A percentile compares a stretch with the other conserved stretches of the same genome.
Evolutionary conservation across 306 rosid genomes (phyloP).

Genomic region (Cucurbita argyrosperma): DNA sequence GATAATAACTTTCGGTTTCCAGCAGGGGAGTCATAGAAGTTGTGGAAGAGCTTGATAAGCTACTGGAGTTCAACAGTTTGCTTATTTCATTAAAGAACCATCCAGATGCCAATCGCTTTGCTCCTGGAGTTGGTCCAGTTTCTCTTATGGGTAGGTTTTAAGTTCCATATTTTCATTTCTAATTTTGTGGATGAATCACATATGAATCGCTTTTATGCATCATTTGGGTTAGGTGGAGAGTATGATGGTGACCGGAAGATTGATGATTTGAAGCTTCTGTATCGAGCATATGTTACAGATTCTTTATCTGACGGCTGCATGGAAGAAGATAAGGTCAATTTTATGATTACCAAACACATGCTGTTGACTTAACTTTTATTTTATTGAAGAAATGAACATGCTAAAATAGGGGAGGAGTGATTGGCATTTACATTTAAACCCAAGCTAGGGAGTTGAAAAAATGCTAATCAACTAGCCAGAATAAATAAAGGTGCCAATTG

Average conservation of each 20-base stretch:
- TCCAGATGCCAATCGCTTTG: conserved; percentile 54
- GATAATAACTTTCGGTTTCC: conserved; percentile 26
- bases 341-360: not conserved
- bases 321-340: conserved; percentile 40
- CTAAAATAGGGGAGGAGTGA: not conserved
- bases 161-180: not conserved
- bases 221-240: conserved; percentile 56
- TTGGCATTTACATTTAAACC: not conserved
- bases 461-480: not conserved
- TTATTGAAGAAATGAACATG: not conserved
- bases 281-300: conserved; percentile 38
- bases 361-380: not conserved
- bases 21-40: conserved; percentile 51
- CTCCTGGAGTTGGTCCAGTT: conserved; percentile 79
- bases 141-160: conserved; percentile 54
- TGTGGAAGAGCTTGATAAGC: conserved; percentile 58
- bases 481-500: not conserved
- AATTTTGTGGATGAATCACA: conserved; percentile 1
- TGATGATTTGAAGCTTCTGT: conserved; percentile 85
- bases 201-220: conserved; percentile 13
- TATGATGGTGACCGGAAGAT: conserved; percentile 56
- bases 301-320: conserved; percentile 34
- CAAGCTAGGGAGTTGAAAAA: not conserved
- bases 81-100: conserved; percentile 72
- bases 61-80: conserved; percentile 46